Conservation (phyloP, 129 eudicot genomes). For the Tanacetum coccineum region DNA sequence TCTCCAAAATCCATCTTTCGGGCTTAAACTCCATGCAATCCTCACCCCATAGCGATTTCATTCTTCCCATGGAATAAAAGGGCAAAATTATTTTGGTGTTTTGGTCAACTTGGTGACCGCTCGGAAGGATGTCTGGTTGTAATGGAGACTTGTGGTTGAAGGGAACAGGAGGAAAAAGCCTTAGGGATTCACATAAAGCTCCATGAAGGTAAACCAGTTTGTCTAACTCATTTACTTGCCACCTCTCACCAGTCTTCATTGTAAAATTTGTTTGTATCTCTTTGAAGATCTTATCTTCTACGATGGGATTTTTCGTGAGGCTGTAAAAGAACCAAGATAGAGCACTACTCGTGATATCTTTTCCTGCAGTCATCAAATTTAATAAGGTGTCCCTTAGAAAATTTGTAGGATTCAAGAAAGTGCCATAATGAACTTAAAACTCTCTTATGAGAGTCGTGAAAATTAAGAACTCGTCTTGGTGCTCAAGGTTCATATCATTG, state of each 20-base stretch:
- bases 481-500: not conserved
- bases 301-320: conserved; percentile 23
- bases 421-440: not conserved
- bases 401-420: not conserved
- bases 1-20: too few relatives aligned
- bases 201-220: conserved; percentile 35
- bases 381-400: conserved; percentile 25
- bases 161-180: conserved; percentile 37
- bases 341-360: conserved; percentile 31
- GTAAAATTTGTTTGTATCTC: conserved; percentile 8
- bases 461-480: not conserved
- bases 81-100: too few relatives aligned
- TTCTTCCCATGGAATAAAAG: too few relatives aligned
- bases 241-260: not conserved
- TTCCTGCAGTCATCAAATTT: conserved; percentile 34
- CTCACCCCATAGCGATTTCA: too few relatives aligned
- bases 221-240: not conserved
- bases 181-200: conserved; percentile 31
- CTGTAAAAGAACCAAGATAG: conserved; percentile 41
- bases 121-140: too few relatives aligned
- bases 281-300: conserved; percentile 21
- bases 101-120: too few relatives aligned
- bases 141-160: conserved; percentile 22
- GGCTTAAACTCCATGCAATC: too few relatives aligned
- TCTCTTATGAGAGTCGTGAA: not conserved